Conservation (phyloP, 2,329 filamentous ascomycete species). For the Rhinocladiella similis region DNA sequence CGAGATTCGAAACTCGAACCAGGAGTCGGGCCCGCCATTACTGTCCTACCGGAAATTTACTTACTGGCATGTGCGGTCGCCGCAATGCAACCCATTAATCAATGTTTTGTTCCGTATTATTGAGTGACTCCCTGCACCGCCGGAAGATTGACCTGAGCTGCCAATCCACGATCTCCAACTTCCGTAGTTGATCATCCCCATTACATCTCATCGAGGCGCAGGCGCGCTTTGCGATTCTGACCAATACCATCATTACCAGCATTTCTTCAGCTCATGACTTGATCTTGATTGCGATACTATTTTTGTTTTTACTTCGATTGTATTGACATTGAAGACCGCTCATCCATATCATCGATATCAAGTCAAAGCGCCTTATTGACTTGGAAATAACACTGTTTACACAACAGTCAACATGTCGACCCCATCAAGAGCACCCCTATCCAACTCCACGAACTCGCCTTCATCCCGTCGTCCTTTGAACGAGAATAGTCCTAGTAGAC, state of each 20-base stretch:
- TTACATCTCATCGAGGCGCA: constrained; percentile 14
- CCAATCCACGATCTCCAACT: constrained; percentile 5
- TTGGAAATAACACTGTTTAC: background rate
- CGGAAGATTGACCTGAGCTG: background rate
- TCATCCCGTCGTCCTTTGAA: constrained; percentile 31
- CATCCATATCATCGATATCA: constrained; percentile 1
- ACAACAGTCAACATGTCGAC: constrained; percentile 25
- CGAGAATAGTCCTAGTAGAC: constrained; percentile 21
- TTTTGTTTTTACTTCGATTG: constrained; percentile 11
- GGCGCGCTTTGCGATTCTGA: constrained; percentile 8
- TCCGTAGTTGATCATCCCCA: background rate
- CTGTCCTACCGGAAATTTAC: constrained; percentile 11
- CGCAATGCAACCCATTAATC: background rate
- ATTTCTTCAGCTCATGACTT: constrained; percentile 14
- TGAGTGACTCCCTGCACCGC: background rate
- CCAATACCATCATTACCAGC: constrained; percentile 15
- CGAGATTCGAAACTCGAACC: background rate
- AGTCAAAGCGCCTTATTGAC: background rate
- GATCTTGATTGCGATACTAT: constrained; percentile 6
- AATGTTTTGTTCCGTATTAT: background rate
- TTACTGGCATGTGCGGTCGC: constrained; percentile 7
- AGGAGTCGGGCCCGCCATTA: background rate
- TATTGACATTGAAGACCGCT: background rate
- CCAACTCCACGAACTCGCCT: constrained; percentile 20
- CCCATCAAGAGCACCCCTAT: constrained; percentile 24